phyloP scores from a whole-genome alignment of 176 grass and related monocot genomes.

The Musa acuminata region DNA sequence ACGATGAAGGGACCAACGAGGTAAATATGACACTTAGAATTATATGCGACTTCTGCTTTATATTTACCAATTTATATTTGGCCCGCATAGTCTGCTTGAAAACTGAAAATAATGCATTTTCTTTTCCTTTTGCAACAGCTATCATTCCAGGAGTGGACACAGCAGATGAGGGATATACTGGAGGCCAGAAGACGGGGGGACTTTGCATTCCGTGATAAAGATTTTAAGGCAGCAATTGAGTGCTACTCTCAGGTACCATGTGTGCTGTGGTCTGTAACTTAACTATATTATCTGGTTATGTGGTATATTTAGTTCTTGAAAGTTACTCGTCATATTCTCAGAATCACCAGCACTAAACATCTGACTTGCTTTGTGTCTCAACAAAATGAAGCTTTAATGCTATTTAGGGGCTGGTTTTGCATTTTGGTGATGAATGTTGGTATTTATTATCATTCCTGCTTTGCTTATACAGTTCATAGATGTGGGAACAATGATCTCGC shows the following conservation, averaged over 20 bases:
- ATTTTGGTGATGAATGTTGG: background rate
- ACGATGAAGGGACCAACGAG: slow-evolving; percentile 90
- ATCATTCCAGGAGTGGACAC: slow-evolving; percentile 97
- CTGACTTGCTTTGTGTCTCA: too few species aligned
- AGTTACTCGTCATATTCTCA: too few species aligned
- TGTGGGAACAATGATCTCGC: slow-evolving; percentile 85
- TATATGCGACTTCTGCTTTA: too few species aligned
- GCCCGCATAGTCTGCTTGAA: background rate
- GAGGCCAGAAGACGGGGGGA: slow-evolving; percentile 77
- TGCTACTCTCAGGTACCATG: slow-evolving; percentile 63
- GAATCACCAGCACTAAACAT: too few species aligned
- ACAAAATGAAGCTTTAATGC: too few species aligned
- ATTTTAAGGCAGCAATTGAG: slow-evolving; percentile 79
- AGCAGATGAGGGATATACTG: slow-evolving; percentile 95
- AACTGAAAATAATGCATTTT: background rate
- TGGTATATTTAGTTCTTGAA: too few species aligned
- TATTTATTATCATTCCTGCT: background rate
- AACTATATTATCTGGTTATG: too few species aligned
- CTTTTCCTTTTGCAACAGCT: slow-evolving; percentile 35
- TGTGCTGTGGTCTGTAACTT: too few species aligned
- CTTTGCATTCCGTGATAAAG: slow-evolving; percentile 83
- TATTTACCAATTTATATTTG: too few species aligned
- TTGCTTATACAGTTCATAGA: slow-evolving; percentile 56
- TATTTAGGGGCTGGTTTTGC: background rate
- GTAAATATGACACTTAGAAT: slow-evolving; percentile 16